Evolutionary conservation across 2,329 filamentous ascomycete species (phyloP), one percentile per base, ranked within the genome.

Genomic region (Alternaria panax): DNA sequence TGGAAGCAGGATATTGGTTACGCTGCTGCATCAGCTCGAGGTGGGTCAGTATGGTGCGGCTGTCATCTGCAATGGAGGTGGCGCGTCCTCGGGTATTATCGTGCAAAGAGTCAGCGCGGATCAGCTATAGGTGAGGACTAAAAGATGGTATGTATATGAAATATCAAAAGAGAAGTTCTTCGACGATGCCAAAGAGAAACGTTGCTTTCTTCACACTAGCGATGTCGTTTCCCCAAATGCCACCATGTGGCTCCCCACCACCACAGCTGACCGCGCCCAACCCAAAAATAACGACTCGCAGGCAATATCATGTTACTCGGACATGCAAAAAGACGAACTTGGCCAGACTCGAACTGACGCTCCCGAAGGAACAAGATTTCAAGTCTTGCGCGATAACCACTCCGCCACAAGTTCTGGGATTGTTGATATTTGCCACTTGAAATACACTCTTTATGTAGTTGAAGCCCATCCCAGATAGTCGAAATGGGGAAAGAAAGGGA

Each of bases 1-100:
- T 1, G 94, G 94, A 14, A 93, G 92, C 24, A 88, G 94, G 63
- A 97, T 98, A 66, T 81, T 98, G 59, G 92, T 92, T 2, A 97
- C 93, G 0, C 81, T 98, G 62, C 84, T 98, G 62, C 94, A 98
- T 79, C 94, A 97, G 80, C 83, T 98, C 63, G 89, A 96, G 82
- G 88, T 90, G 40, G 93, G 93, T 34, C 92, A 99, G 81, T 98
- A 97, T 75, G 95, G 95, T 54, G 92, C 94, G 66, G 95, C 93
- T 16, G 93, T 93, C 3, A 98, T 99, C 62, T 98, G 95, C 82
- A 99, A 99, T 73, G 95, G 95, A 45, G 95, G 95, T 41, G 95
- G 95, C 60, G 94, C 93, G 14, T 92, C 94, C 1, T 94, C 92
- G 9, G 95, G 93, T 0, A 85, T 98, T 75, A 92, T 98, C 48